Conservation (phyloP, 192 early-diverging fungal species). For the Linnemannia schmuckeri region DNA sequence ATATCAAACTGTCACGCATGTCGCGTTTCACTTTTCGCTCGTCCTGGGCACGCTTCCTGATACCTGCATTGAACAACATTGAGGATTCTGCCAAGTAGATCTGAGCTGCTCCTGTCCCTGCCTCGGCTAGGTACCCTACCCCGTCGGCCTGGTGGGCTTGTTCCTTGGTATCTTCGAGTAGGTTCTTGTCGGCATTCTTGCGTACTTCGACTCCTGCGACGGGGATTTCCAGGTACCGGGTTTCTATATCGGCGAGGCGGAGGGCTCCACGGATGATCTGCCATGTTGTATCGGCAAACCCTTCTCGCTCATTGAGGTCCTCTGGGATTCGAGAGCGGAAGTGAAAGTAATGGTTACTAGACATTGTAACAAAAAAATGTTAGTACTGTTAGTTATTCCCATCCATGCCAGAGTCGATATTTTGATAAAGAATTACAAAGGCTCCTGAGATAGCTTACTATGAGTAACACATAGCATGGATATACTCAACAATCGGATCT, state of each 20-base stretch:
- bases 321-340: slow-evolving; percentile 5
- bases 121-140: background rate
- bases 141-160: slow-evolving; percentile 16
- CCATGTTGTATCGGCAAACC: slow-evolving; percentile 13
- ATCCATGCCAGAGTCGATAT: no score
- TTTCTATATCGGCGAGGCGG: background rate
- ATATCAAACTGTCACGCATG: slow-evolving; percentile 1
- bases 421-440: no score
- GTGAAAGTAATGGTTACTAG: slow-evolving; percentile 14
- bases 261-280: slow-evolving; percentile 15
- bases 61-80: background rate
- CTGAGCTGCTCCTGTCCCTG: background rate
- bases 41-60: background rate
- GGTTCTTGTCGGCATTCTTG: slow-evolving; percentile 8
- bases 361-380: no score
- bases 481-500: slow-evolving; percentile 1
- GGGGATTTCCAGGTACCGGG: slow-evolving; percentile 13
- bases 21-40: slow-evolving; percentile 14
- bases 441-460: slow-evolving; percentile 13
- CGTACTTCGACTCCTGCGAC: slow-evolving; percentile 8
- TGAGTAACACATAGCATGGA: slow-evolving; percentile 8
- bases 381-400: no score
- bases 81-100: slow-evolving; percentile 21
- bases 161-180: background rate
- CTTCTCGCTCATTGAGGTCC: slow-evolving; percentile 12